Conservation (phyloP, 768 basidiomycete species). For the Cystofilobasidium ferigula region DNA sequence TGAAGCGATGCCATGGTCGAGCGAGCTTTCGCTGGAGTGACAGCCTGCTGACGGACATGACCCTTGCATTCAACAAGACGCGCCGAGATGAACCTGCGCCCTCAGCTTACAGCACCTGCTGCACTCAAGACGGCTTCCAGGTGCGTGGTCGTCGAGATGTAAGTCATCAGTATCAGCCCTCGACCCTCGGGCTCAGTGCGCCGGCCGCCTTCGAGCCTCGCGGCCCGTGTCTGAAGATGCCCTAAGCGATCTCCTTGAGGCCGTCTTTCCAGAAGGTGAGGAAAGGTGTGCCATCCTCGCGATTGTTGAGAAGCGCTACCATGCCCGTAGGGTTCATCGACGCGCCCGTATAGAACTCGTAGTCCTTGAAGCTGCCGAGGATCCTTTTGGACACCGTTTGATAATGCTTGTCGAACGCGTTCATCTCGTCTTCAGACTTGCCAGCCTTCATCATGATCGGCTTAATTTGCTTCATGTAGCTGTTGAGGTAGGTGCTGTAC, state of each 20-base stretch:
- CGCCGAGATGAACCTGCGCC: too few relatives aligned
- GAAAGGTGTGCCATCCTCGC: constrained; percentile 82
- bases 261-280: constrained; percentile 97
- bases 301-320: constrained; percentile 89
- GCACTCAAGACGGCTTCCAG: too few relatives aligned
- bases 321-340: constrained; percentile 66
- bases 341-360: constrained; percentile 39
- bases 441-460: constrained; percentile 42
- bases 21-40: too few relatives aligned
- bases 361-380: constrained; percentile 72
- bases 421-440: constrained; percentile 42
- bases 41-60: too few relatives aligned
- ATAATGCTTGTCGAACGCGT: constrained; percentile 72
- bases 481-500: constrained; percentile 32
- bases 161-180: too few relatives aligned
- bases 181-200: too few relatives aligned
- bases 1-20: too few relatives aligned
- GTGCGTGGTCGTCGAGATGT: too few relatives aligned
- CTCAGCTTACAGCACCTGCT: too few relatives aligned
- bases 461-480: constrained; percentile 91
- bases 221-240: too few relatives aligned
- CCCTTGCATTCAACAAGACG: too few relatives aligned
- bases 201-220: too few relatives aligned
- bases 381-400: constrained; percentile 72
- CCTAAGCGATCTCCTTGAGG: constrained; percentile 56